phyloP scores from a whole-genome alignment of 331 rosid species.

The Pyracantha coccinea region DNA sequence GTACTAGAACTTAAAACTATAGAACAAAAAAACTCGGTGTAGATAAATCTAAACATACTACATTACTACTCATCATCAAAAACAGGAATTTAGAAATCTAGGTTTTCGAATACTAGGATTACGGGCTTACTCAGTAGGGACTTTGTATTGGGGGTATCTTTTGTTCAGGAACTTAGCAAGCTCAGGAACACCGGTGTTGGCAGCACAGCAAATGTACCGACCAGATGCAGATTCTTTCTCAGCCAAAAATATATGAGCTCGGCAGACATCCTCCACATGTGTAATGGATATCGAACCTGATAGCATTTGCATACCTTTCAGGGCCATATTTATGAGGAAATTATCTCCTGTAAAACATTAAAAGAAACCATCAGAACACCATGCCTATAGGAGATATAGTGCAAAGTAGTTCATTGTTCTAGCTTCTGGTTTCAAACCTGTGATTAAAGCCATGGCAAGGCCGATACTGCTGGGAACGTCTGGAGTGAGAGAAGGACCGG shows the following conservation, averaged over 20 bases:
- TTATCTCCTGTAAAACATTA: constrained; percentile 42
- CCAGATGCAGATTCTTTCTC: constrained; percentile 84
- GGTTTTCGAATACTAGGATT: background rate
- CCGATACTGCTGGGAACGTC: constrained; percentile 49
- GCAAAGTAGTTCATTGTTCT: background rate
- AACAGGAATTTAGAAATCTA: background rate
- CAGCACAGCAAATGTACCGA: constrained; percentile 54
- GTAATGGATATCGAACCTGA: constrained; percentile 59
- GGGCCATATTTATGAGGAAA: constrained; percentile 38
- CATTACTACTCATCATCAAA: background rate
- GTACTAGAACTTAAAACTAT: background rate
- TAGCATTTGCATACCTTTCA: constrained; percentile 68
- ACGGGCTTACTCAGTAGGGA: constrained; percentile 60
- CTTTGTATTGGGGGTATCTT: constrained; percentile 46
- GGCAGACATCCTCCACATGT: constrained; percentile 70
- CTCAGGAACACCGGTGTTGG: constrained; percentile 54
- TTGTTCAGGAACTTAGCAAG: constrained; percentile 62
- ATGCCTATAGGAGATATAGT: background rate
- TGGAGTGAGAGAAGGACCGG: constrained; percentile 59
- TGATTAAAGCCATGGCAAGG: constrained; percentile 39
- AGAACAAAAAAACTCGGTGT: background rate
- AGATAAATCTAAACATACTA: background rate
- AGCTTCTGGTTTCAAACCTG: constrained; percentile 33
- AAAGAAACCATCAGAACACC: background rate
- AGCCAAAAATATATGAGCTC: constrained; percentile 65